These are phyloP conservation scores for Physcomitrium patens DNA, from an alignment of 225 moss, liverwort and hornwort species.

Conservation along the genomic window DNA sequence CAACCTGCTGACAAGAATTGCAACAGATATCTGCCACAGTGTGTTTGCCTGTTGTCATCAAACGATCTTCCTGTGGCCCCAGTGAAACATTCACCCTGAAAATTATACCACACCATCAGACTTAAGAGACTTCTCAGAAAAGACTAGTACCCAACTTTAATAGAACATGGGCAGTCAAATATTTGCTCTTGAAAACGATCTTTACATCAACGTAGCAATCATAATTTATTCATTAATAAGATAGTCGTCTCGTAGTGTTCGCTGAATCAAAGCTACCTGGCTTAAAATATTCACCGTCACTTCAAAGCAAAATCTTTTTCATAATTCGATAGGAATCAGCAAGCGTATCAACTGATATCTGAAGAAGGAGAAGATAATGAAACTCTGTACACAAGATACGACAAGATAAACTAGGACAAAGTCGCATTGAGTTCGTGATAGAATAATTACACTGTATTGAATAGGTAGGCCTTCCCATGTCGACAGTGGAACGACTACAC, in stretches of 20 bases:
- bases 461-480: conserved; percentile 95
- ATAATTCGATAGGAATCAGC: not conserved
- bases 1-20: conserved; percentile 89
- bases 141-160: too few relatives aligned
- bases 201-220: not conserved
- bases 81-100: conserved; percentile 96
- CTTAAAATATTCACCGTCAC: not conserved
- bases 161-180: not conserved
- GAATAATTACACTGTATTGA: conserved; percentile 89
- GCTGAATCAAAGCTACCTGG: too few relatives aligned
- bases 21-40: conserved; percentile 98
- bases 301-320: conserved; percentile 1
- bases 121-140: conserved; percentile 17
- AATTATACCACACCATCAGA: conserved; percentile 24
- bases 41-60: conserved; percentile 97
- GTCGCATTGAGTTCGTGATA: conserved; percentile 2
- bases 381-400: conserved; percentile 15
- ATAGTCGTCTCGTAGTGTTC: not conserved
- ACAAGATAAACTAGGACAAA: conserved; percentile 17
- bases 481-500: conserved; percentile 87
- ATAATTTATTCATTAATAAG: not conserved
- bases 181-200: not conserved
- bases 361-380: not conserved
- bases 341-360: conserved; percentile 13
- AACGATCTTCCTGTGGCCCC: conserved; percentile 91